These are phyloP conservation scores for Aspergillus spinulosporus DNA, from an alignment of 2,329 filamentous ascomycete species.

Conservation along the genomic window DNA sequence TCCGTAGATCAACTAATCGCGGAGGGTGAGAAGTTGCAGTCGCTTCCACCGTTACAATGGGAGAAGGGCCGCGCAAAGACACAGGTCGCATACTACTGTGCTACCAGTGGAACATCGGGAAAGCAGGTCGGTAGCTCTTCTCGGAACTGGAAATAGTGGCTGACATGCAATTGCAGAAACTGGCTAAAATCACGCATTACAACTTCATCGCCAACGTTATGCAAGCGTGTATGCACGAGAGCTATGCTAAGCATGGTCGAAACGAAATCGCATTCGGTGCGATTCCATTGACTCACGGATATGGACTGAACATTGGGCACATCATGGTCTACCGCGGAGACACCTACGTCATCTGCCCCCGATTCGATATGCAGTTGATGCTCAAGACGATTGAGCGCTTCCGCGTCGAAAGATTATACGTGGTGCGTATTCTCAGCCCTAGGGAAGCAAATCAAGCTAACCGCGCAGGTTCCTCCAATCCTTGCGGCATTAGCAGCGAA, in stretches of 20 bases:
- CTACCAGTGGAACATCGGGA: slow-evolving; percentile 15
- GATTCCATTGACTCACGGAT: slow-evolving; percentile 8
- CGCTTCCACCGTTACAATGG: slow-evolving; percentile 2
- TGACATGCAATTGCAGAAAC: slow-evolving; percentile 3
- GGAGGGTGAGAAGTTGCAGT: background rate
- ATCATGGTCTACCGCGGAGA: slow-evolving; percentile 8
- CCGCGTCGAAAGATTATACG: slow-evolving; percentile 10
- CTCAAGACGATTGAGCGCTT: slow-evolving; percentile 6
- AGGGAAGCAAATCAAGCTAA: background rate
- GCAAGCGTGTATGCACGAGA: slow-evolving; percentile 34
- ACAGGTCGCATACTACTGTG: slow-evolving; percentile 12
- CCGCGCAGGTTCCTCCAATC: slow-evolving; percentile 8
- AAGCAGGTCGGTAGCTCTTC: slow-evolving; percentile 7
- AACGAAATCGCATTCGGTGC: slow-evolving; percentile 8
- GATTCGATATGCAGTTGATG: slow-evolving; percentile 14
- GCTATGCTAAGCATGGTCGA: slow-evolving; percentile 5
- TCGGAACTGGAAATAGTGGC: background rate
- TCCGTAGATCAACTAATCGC: slow-evolving; percentile 6
- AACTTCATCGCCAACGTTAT: slow-evolving; percentile 16
- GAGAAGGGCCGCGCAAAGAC: slow-evolving; percentile 5
- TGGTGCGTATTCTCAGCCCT: background rate
- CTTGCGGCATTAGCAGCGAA: slow-evolving; percentile 11
- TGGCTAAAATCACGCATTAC: slow-evolving; percentile 15
- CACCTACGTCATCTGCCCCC: slow-evolving; percentile 5
- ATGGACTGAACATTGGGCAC: slow-evolving; percentile 8